Evolutionary conservation across 768 basidiomycete species (phyloP).

Genomic region (Amanita pseudoporphyria): DNA sequence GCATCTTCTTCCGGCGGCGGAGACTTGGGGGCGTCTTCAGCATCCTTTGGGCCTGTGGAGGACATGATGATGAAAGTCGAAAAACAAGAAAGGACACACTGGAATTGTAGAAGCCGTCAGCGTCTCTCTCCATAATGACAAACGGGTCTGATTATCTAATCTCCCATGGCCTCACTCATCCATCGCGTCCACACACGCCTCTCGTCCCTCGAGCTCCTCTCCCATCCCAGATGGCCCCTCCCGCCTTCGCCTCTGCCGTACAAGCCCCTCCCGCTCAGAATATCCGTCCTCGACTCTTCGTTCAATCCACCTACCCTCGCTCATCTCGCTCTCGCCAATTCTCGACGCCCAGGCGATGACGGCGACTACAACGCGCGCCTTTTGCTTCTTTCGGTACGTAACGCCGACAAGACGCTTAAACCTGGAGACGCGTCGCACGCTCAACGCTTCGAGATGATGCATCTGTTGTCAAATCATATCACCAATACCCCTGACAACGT

Average conservation of each 20-base stretch:
- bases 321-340: slow-evolving; percentile 67
- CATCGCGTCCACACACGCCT: background rate
- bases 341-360: slow-evolving; percentile 19
- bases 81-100: slow-evolving; percentile 23
- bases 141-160: slow-evolving; percentile 8
- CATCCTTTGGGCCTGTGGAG: background rate
- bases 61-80: background rate
- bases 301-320: slow-evolving; percentile 90
- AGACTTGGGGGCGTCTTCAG: background rate
- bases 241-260: slow-evolving; percentile 16
- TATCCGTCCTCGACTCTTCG: slow-evolving; percentile 82
- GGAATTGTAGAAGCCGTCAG: slow-evolving; percentile 70
- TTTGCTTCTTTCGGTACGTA: slow-evolving; percentile 74
- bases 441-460: slow-evolving; percentile 88
- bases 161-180: background rate
- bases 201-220: slow-evolving; percentile 36
- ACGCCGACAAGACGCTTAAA: slow-evolving; percentile 75
- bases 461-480: slow-evolving; percentile 47
- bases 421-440: slow-evolving; percentile 60
- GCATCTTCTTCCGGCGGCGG: slow-evolving; percentile 13
- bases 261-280: slow-evolving; percentile 26
- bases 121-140: slow-evolving; percentile 56
- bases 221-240: slow-evolving; percentile 61
- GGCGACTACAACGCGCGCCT: slow-evolving; percentile 61
- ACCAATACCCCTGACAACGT: slow-evolving; percentile 31